These are phyloP conservation scores for Mucor piriformis DNA, from an alignment of 371 early-diverging fungal genomes.

Conservation along the genomic window DNA sequence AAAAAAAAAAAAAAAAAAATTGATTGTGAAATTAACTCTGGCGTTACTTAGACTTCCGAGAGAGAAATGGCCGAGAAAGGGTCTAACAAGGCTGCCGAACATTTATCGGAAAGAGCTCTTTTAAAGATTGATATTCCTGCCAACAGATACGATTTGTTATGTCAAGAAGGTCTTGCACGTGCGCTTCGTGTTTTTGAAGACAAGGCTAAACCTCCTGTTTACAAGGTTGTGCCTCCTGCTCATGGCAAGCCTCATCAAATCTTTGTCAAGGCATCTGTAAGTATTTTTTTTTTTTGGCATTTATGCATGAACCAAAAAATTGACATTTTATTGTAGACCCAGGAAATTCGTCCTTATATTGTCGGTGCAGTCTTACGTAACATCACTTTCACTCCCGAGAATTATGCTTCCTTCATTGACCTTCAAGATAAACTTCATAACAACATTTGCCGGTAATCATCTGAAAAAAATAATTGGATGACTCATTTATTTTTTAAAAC, in stretches of 20 bases:
- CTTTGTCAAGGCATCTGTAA: conserved; percentile 54
- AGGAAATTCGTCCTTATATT: conserved; percentile 84
- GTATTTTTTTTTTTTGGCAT: background rate
- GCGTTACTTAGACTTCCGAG: conserved; percentile 74
- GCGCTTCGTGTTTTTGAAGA: conserved; percentile 85
- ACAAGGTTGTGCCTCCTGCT: conserved; percentile 61
- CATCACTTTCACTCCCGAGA: conserved; percentile 81
- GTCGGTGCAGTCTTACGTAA: conserved; percentile 96
- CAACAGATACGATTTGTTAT: conserved; percentile 97
- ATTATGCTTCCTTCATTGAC: conserved; percentile 97
- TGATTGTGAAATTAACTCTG: background rate
- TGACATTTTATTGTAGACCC: conserved; percentile 48
- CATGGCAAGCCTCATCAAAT: conserved; percentile 67
- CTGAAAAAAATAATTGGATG: conserved; percentile 1
- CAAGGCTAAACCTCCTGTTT: conserved; percentile 66
- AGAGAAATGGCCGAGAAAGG: conserved; percentile 75
- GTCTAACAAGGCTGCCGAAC: conserved; percentile 55
- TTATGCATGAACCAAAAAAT: background rate
- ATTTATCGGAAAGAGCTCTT: conserved; percentile 75
- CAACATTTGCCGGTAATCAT: conserved; percentile 93
- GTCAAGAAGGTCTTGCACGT: conserved; percentile 92
- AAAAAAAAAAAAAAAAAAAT: background rate
- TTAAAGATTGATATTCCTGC: conserved; percentile 99
- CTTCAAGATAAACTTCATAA: conserved; percentile 99
- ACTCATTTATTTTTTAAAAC: conserved; percentile 16